A percentile compares a stretch with the other conserved stretches of the same genome.
phyloP scores from a whole-genome alignment of 108 stramenopile species.

The Chaetoceros muelleri region DNA sequence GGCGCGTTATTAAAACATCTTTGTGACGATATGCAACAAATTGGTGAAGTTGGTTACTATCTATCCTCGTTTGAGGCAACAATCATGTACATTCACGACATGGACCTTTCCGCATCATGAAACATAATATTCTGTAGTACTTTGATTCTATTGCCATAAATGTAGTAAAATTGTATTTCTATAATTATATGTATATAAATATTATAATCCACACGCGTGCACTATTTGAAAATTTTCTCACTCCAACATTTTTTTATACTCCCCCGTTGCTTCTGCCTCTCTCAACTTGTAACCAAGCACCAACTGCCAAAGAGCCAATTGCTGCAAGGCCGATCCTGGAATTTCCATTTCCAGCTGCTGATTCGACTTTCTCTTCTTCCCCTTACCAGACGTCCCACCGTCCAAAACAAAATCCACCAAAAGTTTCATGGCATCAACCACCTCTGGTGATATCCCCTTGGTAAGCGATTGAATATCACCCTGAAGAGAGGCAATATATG shows the following conservation, averaged over 20 bases:
- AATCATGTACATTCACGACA: constrained; percentile 66
- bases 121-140: too few relatives aligned
- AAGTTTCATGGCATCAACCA: constrained; percentile 80
- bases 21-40: constrained; percentile 64
- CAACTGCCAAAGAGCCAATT: constrained; percentile 84
- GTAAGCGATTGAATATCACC: constrained; percentile 72
- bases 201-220: constrained; percentile 65
- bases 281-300: constrained; percentile 81
- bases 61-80: constrained; percentile 84
- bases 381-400: constrained; percentile 37
- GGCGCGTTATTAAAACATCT: constrained; percentile 54
- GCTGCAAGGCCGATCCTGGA: constrained; percentile 76
- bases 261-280: constrained; percentile 81
- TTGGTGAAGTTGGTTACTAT: constrained; percentile 86
- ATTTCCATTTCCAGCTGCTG: constrained; percentile 65
- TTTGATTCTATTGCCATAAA: too few relatives aligned
- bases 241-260: constrained; percentile 66
- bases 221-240: constrained; percentile 54
- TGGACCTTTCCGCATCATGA: constrained; percentile 52
- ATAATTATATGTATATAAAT: too few relatives aligned
- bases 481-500: constrained; percentile 69
- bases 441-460: constrained; percentile 67
- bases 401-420: constrained; percentile 81
- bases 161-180: too few relatives aligned
- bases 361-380: constrained; percentile 1